phyloP scores from a whole-genome alignment of 352 stramenopile genomes.

The Phytophthora chlamydospora region DNA sequence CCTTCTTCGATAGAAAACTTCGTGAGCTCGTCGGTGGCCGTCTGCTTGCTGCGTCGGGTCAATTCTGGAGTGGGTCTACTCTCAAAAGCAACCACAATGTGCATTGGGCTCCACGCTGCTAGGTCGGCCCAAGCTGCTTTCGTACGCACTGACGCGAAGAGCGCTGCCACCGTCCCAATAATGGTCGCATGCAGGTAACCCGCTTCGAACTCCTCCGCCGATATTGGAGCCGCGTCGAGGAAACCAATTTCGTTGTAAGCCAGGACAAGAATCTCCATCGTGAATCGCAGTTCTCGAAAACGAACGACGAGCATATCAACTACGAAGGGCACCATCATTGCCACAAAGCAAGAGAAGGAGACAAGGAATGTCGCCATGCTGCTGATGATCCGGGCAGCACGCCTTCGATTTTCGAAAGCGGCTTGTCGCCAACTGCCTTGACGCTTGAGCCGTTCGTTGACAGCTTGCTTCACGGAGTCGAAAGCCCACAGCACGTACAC shows the following conservation, averaged over 20 bases:
- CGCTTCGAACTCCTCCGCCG: slow-evolving; percentile 18
- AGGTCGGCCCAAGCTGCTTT: slow-evolving; percentile 22
- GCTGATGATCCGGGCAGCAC: neutral
- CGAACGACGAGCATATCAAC: slow-evolving; percentile 40
- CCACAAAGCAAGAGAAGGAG: slow-evolving; percentile 7
- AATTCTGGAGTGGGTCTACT: neutral
- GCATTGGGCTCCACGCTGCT: slow-evolving; percentile 23
- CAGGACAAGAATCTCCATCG: slow-evolving; percentile 36
- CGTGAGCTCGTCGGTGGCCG: too few relatives aligned
- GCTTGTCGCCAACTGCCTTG: neutral
- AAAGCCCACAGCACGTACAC: neutral
- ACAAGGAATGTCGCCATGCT: slow-evolving; percentile 1
- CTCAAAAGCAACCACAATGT: neutral
- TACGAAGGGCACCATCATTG: slow-evolving; percentile 25
- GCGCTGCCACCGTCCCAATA: neutral
- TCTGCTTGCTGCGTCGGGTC: too few relatives aligned
- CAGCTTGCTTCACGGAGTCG: slow-evolving; percentile 2
- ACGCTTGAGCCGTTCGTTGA: neutral
- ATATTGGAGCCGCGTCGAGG: slow-evolving; percentile 28
- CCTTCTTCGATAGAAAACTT: too few relatives aligned
- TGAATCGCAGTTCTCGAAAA: slow-evolving; percentile 37
- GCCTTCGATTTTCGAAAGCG: neutral
- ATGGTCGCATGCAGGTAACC: slow-evolving; percentile 15
- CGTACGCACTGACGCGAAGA: slow-evolving; percentile 18
- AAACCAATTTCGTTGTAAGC: slow-evolving; percentile 35